Base-by-base conservation (phyloP, 2,329 filamentous ascomycete genomes). In the Arthrobotrys musiformis region DNA sequence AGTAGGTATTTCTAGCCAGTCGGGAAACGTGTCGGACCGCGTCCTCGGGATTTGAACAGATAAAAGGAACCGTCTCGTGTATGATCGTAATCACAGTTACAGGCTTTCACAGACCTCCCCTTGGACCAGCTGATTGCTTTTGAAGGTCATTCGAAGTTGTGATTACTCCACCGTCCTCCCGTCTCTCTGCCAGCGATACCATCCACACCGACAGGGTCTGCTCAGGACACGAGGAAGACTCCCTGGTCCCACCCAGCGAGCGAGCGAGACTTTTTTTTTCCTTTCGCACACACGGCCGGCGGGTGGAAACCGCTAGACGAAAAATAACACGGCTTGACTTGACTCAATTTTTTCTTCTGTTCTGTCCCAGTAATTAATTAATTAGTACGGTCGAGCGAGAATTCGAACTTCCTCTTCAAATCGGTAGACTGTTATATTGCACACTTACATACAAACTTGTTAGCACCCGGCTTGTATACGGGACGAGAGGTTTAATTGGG, bases 181-280 rank as follows among this genome's bases (percentile, higher is more conserved):
- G 24, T 52, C 17, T n/a, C 19, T 56, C 54, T 58, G 54, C 50
- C 50, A 56, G 33, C 30, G n/a, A 33, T 33, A 56, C 17, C 50
- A 15, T 37, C 19, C 54, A 40, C 50, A 56, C 50, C 50, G 50
- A 56, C 50, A 62, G 58, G 54, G 22, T 37, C 58, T 46, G 37
- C 56, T 37, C 44, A 44, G 56, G 40, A 63, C 56, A 62, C 67
- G 67, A 69, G 40, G 40, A 17, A 8, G 42, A 30, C 35, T 58
- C 58, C 69, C 68, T 56, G 58, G 69, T 63, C 58, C 69, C 69
- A 63, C 58, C 44, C 60, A 56, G 52, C 61, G 60, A 73, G 69
- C 37, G 40, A 62, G 69, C 58, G 40, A 62, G 58, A 62, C 58
- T 64, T 64, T 64, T 64, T 64, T 70, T 70, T 72, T 69, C 9